A percentile compares a stretch with the other conserved stretches of the same genome.
Evolutionary conservation across 768 basidiomycete species (phyloP).

Genomic region (Ramaria rubella): DNA sequence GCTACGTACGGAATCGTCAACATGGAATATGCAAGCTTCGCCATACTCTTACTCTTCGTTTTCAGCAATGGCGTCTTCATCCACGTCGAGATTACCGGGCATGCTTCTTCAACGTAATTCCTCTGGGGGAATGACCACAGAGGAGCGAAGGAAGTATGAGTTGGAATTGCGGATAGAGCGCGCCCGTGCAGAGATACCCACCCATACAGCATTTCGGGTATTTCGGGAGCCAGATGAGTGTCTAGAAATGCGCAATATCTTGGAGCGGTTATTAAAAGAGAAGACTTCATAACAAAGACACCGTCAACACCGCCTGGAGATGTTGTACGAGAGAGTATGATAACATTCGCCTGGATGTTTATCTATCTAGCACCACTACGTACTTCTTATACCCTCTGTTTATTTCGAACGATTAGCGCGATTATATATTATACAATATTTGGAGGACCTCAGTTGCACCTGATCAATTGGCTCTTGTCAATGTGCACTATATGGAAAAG

Average conservation of each 20-base stretch:
- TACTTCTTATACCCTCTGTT: too few relatives aligned
- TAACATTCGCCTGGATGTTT: too few relatives aligned
- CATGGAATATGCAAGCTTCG: not conserved
- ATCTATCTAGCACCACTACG: too few relatives aligned
- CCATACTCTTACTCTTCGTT: not conserved
- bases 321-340: too few relatives aligned
- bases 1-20: not conserved
- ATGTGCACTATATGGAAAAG: too few relatives aligned
- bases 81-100: not conserved
- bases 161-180: slow-evolving; percentile 59
- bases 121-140: slow-evolving; percentile 34
- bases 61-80: not conserved
- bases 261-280: not conserved
- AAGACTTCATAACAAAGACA: too few relatives aligned
- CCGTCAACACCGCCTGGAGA: too few relatives aligned
- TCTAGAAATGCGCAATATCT: slow-evolving; percentile 36
- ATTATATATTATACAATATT: too few relatives aligned
- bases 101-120: not conserved
- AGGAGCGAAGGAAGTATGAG: slow-evolving; percentile 48
- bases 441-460: too few relatives aligned
- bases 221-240: slow-evolving; percentile 69
- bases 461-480: too few relatives aligned
- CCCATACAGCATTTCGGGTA: slow-evolving; percentile 50
- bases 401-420: too few relatives aligned
- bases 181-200: slow-evolving; percentile 54